A percentile compares a stretch with the other conserved stretches of the same genome.
Evolutionary conservation across 768 basidiomycete genomes (phyloP).

Genomic region (Mycena chlorophos): DNA sequence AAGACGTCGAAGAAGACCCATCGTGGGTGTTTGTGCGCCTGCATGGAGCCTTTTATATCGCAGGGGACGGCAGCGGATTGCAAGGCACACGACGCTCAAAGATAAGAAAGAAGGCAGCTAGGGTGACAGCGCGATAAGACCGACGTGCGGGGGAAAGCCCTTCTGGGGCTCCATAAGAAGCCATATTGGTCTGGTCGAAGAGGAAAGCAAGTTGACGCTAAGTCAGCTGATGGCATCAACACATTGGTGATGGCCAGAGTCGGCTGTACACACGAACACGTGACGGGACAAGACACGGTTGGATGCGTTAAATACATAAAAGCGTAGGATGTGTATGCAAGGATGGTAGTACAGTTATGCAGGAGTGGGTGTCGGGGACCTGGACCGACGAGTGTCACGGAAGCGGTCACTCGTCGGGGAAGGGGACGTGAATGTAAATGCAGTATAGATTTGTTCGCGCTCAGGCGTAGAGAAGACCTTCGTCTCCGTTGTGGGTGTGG

Average conservation of each 20-base stretch:
- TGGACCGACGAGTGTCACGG: conserved; percentile 39
- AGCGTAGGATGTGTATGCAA: background rate
- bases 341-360: conserved; percentile 18
- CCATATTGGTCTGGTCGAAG: too few species aligned
- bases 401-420: conserved; percentile 60
- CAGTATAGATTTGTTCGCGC: conserved; percentile 67
- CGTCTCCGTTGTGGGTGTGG: conserved; percentile 30
- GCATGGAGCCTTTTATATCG: background rate
- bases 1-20: conserved; percentile 40
- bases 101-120: conserved; percentile 10
- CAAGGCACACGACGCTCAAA: conserved; percentile 1
- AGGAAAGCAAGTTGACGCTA: too few species aligned
- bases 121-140: too few species aligned
- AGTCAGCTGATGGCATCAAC: too few species aligned
- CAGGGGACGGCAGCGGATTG: conserved; percentile 4
- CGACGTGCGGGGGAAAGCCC: too few species aligned
- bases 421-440: conserved; percentile 80
- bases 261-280: background rate
- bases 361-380: conserved; percentile 21
- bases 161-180: too few species aligned
- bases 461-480: conserved; percentile 71
- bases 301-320: conserved; percentile 5
- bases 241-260: too few species aligned
- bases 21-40: conserved; percentile 9
- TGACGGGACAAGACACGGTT: background rate